Evolutionary conservation across 2,329 filamentous ascomycete genomes (phyloP).

Genomic region (Venturia asperata): DNA sequence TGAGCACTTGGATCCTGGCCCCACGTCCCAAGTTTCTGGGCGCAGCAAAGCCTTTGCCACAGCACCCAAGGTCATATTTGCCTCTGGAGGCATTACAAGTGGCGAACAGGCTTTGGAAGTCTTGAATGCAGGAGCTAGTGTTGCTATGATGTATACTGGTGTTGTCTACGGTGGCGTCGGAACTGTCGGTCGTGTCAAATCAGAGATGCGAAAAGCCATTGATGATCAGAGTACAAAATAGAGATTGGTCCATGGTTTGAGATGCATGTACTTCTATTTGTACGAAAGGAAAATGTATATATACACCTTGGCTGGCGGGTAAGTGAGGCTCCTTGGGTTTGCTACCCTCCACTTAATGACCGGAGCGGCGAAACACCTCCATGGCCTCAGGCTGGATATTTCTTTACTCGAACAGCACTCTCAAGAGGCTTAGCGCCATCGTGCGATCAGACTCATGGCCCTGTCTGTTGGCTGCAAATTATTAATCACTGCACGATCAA

Average conservation of each 20-base stretch:
- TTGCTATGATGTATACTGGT: constrained; percentile 87
- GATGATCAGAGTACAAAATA: constrained; percentile 9
- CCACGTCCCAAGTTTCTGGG: background rate
- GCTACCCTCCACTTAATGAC: too few relatives aligned
- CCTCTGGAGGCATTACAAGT: constrained; percentile 85
- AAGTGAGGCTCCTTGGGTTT: background rate
- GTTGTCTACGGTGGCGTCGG: constrained; percentile 57
- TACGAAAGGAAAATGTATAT: constrained; percentile 4
- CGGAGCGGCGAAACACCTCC: too few relatives aligned
- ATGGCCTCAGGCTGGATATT: too few relatives aligned
- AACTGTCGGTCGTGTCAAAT: constrained; percentile 50
- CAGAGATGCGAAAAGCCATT: constrained; percentile 34
- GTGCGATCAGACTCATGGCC: too few relatives aligned
- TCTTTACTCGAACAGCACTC: too few relatives aligned
- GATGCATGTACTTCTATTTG: background rate
- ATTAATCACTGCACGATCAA: too few relatives aligned
- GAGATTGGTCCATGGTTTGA: background rate
- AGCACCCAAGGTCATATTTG: constrained; percentile 76
- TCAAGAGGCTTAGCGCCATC: too few relatives aligned
- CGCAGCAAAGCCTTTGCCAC: constrained; percentile 15
- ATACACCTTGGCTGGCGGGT: background rate
- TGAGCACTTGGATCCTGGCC: background rate
- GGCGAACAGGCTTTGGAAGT: constrained; percentile 76
- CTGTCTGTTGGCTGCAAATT: too few relatives aligned
- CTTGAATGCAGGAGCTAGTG: constrained; percentile 79